Evolutionary conservation across 192 early-diverging fungal genomes (phyloP), one percentile per base, ranked within the genome.

Genomic region (Backusella sp.): DNA sequence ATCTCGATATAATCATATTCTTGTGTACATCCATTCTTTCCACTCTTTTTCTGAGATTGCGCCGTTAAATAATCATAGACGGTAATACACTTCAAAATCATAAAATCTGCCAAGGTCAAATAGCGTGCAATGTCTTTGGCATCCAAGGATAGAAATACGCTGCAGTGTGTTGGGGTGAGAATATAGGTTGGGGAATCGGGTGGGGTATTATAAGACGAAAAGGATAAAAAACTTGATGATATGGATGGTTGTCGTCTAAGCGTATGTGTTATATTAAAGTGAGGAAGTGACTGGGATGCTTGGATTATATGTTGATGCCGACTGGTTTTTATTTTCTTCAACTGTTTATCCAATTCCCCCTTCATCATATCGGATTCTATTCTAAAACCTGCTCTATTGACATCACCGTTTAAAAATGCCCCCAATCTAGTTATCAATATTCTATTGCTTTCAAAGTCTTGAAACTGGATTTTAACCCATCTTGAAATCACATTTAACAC

Each of bases 381-480:
- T 4, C 62, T 52, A 72, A 88, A 91, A 0, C 88, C 90, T 32
- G 78, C 76, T 17, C 41, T 46, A 15, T 74, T 82, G 9, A 88
- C 83, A 52, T 86, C 84, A 30, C 77, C 73, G 34, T 76, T 80
- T 70, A 91, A 75, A 59, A 92, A 92, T 14, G 53, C 76, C 46
- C 81, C 82, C 6, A 92, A 68, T 9, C 77, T 68, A 17, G 83
- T 81, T 5, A 81, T 77, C 4, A 91, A 77, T 11, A 68, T 62
- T 1, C 67, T 56, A 65, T 88, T 82, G 2, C 59, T 80, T 15
- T 80, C 83, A 77, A 92, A 90, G 65, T 91, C 88, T 69, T 92
- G 86, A 53, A 80, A 87, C 52, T 89, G 86, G 0, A 92, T 66
- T 68, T 84, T 83, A 12, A 91, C 81, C 91, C 91, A 92, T 14